Evolutionary conservation across 2,329 filamentous ascomycete genomes (phyloP), one percentile per base, ranked within the genome.

Genomic region (Byssochlamys sp.): DNA sequence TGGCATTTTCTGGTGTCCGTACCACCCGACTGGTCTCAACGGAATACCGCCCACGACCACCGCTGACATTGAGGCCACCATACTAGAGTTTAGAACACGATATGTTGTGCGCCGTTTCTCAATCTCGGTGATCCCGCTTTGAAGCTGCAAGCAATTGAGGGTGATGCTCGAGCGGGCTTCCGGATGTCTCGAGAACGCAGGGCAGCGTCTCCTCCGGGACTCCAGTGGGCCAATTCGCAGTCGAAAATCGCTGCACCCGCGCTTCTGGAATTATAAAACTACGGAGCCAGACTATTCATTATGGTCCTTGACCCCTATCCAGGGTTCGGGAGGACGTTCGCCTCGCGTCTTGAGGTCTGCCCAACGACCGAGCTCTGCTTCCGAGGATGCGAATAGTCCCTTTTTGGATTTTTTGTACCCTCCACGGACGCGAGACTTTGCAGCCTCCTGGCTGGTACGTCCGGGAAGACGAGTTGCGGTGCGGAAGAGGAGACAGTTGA

Each of bases 131-230:
- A 68, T 59, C 58, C 62, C 56, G 64, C 59, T 56, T 63, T 63
- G 64, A 62, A 64, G 66, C 62, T 61, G 39, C 4, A 45, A 19
- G 3, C 39, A 45, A 61, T 65, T 60, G 63, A 62, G 70, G 73
- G 77, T 73, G 69, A 80, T 80, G 78, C 76, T 80, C 67, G 77
- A 80, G 76, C 76, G 77, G 67, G 74, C 77, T 64, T 71, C 74
- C 59, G 72, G 75, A 72, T 77, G 74, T 67, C 71, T 79, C 68
- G 77, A 80, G 69, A 76, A 71, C 71, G 77, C 76, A 66, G 75
- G 76, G 65, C 72, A 76, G 69, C 72, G 73, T 71, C 67, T 78
- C 60, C 67, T 77, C 60, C 71, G 71, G 61, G 71, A 74, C 60
- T 63, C 73, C 55, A 71, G 73, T 59, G 66, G 67, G 57, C 67